Evolutionary conservation across 257 asterid genomes (phyloP), one percentile per base, ranked within the genome.

Genomic region (Salvia splendens): DNA sequence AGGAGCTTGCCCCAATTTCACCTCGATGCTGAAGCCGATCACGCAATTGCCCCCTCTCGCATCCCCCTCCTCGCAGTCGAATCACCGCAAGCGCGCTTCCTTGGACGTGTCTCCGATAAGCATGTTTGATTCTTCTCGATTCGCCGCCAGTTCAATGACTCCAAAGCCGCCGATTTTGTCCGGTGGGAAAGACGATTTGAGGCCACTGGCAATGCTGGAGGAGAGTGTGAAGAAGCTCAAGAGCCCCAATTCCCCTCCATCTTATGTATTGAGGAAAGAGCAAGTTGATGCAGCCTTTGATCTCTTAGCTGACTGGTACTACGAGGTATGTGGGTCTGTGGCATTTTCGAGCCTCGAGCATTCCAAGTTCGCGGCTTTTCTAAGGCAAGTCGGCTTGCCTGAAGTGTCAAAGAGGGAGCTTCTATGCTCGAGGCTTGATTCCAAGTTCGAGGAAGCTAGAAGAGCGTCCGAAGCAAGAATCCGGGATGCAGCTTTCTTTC

Each of bases 171-270:
- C 75, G 41, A 75, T 77, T 20, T 76, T 90, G 59, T 87, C 97
- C 1, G 95, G 97, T 49, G 95, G 97, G 56, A 83, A 80, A 75
- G 95, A 90, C 47, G 97, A 90, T 78, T 83, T 87, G 77, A 81
- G 78, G 72, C 89, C 97, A 15, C 72, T 90, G 72, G 97, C 95
- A n/a, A 72, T 82, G 79, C 61, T 90, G 83, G 97, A 90, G 69
- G 85, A 86, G 11, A 90, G 95, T 42, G 97, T 90, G 59, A 90
- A 86, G 84, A 87, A 77, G 89, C 87, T 90, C 33, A 87, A 83
- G 72, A 83, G 89, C 65, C 87, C 84, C 16, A 84, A 83, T 74
- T 66, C 81, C 5, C 83, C 89, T 1, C 88, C 95, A n/a, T 66
- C 83, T 46, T 78, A 85, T 43, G 56, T 84, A 20, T 60, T 91